Base-by-base conservation (phyloP, 805 yeast species). In the Saccharomycopsis oosterbeekiorum region DNA sequence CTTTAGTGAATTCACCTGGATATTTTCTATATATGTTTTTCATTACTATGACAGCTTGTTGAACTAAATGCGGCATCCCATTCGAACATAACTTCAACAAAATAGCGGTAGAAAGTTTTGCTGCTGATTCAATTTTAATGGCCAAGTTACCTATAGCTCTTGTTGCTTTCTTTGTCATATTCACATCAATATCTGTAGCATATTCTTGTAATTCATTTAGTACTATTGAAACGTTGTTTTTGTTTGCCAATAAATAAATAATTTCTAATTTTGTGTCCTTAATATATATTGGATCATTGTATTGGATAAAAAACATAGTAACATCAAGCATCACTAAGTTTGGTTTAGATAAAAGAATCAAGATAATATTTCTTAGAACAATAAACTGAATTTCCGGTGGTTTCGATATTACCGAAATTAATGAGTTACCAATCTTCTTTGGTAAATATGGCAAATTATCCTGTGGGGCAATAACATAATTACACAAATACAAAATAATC, bases 91-190 rank as follows among this genome's bases (percentile, higher is more conserved):
- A 76, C 37, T 80, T 84, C 42, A 81, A 67, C 8, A 92, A 71
- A 1, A 84, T 81, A 5, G 80, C 79, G 2, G 89, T 86, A 71
- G 96, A 89, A 26, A 76, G 76, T 4, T 76, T 74, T 0, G 92
- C 84, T 0, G 88, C 83, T 10, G 64, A 63, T 29, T 83, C 84
- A 15, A 90, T 73, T 68, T 89, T 89, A 34, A 91, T 84, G 0
- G 97, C 96, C 21, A 93, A 75, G 68, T 91, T 89, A 1, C 97
- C 97, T 64, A 93, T 84, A 0, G 97, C 96, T 62, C 96, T 75
- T 2, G 93, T 84, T 0, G 97, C 91, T 68, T 90, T 88, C 60
- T 96, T 77, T 1, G 92, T 89, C 86, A 91, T 89, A 62, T 87
- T 86, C 26, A 85, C 80, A 71, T 92, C 97, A 14, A 89, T 84